Base-by-base conservation (phyloP, 2,329 filamentous ascomycete genomes). In the Diplodia sapinea region DNA sequence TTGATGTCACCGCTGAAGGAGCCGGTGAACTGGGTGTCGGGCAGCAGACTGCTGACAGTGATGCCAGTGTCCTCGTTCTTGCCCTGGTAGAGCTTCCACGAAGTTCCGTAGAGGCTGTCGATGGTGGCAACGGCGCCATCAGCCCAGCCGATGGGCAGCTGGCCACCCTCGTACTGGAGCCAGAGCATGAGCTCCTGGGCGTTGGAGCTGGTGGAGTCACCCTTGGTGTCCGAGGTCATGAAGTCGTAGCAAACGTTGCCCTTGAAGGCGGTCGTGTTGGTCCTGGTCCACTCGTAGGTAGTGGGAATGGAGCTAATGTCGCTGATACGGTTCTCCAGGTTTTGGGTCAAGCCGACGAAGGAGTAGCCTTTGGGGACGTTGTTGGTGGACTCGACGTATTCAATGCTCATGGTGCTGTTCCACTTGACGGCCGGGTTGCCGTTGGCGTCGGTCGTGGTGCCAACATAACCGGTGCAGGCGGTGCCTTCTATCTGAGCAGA, bases 111-210 rank as follows among this genome's bases (percentile, higher is more conserved):
- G 3, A 68, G 38, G 40, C 56, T 57, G 31, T 49, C 40, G 20
- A 68, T 49, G 38, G 79, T 81, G 3, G 78, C 75, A 23, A 77
- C 73, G 40, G 75, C 69, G 1, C 76, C 75, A 51, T 74, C 71
- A 7, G 72, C 69, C 75, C 77, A 82, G 54, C 81, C 80, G 67
- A 82, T 82, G 15, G 80, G 80, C 4, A 82, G 73, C 68, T 82
- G 80, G 2, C 79, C 80, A 20, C 80, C 80, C 9, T 54, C 59
- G 65, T 79, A 82, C 31, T 79, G 76, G 2, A 82, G 75, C 81
- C 81, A 82, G 15, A 82, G 79, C 80, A 82, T 82, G 29, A 81
- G 74, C 68, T 82, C 80, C 67, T 81, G 79, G 0, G 79, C 77
- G 5, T 70, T 68, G 38, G 72, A 72, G 20, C 77, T 80, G 4